Evolutionary conservation across 2,329 filamentous ascomycete species (phyloP), one percentile per base, ranked within the genome.

Genomic region (Rhynchosporium agropyri): DNA sequence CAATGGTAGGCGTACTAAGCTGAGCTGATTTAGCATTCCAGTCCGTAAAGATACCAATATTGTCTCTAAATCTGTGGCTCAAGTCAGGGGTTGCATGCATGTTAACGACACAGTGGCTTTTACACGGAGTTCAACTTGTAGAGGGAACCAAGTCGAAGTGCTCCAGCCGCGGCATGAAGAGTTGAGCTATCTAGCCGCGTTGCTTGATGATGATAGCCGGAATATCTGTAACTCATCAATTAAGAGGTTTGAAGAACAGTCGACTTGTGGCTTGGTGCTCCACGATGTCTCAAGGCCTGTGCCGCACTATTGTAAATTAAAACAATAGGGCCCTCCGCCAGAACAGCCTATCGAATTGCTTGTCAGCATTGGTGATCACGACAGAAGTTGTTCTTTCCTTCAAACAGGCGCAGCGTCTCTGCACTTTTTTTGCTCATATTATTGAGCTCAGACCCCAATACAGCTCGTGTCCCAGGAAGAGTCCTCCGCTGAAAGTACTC

Each of bases 391-490:
- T 38, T 15, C 33, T 53, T 53, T 38, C 13, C 40, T 53, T 29
- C 13, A 8, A 42, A 4, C 31, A 15, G 28, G 43, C 40, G 38
- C 29, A 26, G 31, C 51, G 9, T 28, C n/a, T 54, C 29, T 53
- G 38, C 50, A 31, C 49, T 51, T 29, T 8, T 20, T n/a, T 43
- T n/a, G 10, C 49, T 53, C 50, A 53, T 20, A 38, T 38, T 46
- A 50, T 36, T 40, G 46, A 59, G 61, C 61, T 63, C 50, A 60
- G 61, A 63, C 61, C 61, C 38, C 13, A 33, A 9, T 48, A 64
- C 49, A 53, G 58, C 62, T 55, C 62, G 55, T 10, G 9, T 33
- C 33, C 31, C 31, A 51, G 28, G 15, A 53, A 1, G 7, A 48
- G 6, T n/a, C 3, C 54, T 15, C 57, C 13, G 38, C 55, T 38